phyloP scores from a whole-genome alignment of 2,329 filamentous ascomycete genomes.

The Diaporthe ilicicola region DNA sequence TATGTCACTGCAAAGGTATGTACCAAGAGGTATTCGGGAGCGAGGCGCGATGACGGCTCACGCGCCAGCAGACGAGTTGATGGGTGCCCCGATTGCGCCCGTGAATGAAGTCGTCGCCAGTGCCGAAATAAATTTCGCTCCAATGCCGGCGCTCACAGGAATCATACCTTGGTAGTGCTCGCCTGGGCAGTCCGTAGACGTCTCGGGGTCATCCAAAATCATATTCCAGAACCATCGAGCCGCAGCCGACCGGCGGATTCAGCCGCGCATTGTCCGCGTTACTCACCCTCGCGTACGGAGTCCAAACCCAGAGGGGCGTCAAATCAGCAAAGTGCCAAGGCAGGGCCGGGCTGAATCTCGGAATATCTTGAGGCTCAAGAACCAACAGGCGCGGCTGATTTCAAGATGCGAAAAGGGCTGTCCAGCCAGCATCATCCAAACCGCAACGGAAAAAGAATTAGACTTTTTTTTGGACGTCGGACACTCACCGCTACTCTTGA shows the following conservation, averaged over 20 bases:
- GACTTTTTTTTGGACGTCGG: slow-evolving; percentile 1
- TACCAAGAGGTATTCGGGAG: background rate
- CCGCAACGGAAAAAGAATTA: background rate
- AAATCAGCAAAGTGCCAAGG: slow-evolving; percentile 1
- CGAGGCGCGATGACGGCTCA: background rate
- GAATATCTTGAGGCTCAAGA: background rate
- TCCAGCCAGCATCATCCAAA: background rate
- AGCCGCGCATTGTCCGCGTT: background rate
- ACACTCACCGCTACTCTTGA: slow-evolving; percentile 18
- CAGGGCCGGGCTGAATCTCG: background rate
- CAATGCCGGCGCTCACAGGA: no score
- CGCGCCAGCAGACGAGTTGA: background rate
- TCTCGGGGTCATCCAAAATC: background rate
- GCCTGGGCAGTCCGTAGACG: background rate
- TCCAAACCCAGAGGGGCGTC: background rate
- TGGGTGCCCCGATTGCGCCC: background rate
- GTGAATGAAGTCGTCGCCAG: background rate
- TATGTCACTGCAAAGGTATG: background rate
- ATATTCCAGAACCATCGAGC: background rate
- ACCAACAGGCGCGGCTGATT: background rate
- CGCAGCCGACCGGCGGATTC: background rate
- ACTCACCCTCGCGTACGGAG: background rate
- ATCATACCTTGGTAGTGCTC: background rate
- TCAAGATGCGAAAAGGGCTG: background rate
- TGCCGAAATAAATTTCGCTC: background rate